These are phyloP conservation scores for Sarcocystis neurona DNA, from an alignment of 169 alveolate genomes.

Conservation along the genomic window DNA sequence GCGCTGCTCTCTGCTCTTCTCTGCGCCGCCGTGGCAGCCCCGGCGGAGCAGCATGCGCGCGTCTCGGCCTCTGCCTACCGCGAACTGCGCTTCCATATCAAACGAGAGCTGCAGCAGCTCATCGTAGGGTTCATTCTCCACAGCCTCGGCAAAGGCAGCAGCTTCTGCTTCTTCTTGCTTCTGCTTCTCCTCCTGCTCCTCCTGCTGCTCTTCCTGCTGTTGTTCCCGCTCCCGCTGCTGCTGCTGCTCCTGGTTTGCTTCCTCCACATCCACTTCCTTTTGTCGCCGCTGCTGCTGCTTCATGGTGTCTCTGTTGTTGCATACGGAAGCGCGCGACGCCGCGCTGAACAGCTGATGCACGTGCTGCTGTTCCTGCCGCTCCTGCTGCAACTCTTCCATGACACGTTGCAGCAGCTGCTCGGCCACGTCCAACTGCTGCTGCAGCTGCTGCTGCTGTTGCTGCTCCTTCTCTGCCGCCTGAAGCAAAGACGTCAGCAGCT, in stretches of 20 bases:
- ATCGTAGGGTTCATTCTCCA: not conserved
- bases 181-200: not conserved
- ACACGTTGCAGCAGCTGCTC: not conserved
- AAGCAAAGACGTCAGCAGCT: no score
- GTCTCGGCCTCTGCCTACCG: not conserved
- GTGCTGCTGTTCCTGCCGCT: not conserved
- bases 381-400: not conserved
- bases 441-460: not conserved
- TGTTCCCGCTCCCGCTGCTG: not conserved
- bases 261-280: not conserved
- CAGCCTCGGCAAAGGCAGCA: not conserved
- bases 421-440: not conserved
- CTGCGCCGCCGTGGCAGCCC: no score
- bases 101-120: not conserved
- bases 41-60: no score
- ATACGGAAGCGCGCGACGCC: no score
- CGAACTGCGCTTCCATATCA: conserved; percentile 3
- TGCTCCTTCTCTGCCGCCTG: not conserved
- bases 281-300: not conserved
- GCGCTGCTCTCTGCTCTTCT: no score
- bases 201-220: not conserved
- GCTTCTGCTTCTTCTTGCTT: not conserved
- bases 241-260: not conserved
- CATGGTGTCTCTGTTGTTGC: not conserved
- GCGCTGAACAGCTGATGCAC: no score